phyloP scores from a whole-genome alignment of 2,329 filamentous ascomycete genomes.

The Zymoseptoria pseudotritici region DNA sequence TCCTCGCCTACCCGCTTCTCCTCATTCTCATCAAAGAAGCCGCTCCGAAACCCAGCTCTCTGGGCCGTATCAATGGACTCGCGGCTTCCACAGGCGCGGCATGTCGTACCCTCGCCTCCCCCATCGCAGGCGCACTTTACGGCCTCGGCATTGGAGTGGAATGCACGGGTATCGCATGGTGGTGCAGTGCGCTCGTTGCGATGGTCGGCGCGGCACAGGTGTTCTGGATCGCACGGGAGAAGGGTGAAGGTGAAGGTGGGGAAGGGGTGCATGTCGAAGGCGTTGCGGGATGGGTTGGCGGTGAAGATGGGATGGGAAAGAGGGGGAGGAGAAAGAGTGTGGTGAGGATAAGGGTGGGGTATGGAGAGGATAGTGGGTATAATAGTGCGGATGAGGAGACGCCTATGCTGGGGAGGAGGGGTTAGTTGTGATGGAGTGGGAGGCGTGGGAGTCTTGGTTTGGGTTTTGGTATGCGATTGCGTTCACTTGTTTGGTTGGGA shows the following conservation, averaged over 20 bases:
- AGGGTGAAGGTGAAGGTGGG: conserved; percentile 31
- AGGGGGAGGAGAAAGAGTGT: conserved; percentile 17
- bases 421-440: no score
- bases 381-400: conserved; percentile 17
- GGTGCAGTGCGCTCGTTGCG: conserved; percentile 51
- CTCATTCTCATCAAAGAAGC: conserved; percentile 68
- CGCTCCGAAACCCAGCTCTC: conserved; percentile 52
- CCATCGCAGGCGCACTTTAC: conserved; percentile 61
- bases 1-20: conserved; percentile 60
- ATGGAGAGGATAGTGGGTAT: conserved; percentile 18
- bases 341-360: conserved; percentile 19
- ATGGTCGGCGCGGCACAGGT: conserved; percentile 50
- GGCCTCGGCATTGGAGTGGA: conserved; percentile 50
- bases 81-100: conserved; percentile 66
- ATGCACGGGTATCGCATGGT: conserved; percentile 58
- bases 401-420: conserved; percentile 1
- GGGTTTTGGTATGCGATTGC: no score
- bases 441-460: no score
- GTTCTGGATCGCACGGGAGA: conserved; percentile 46
- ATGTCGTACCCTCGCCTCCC: conserved; percentile 62
- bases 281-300: conserved; percentile 23
- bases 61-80: conserved; percentile 66
- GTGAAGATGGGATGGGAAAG: conserved; percentile 15
- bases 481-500: no score
- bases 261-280: conserved; percentile 19